Evolutionary conservation across 1,284 basidiomycete genomes (phyloP), one percentile per base, ranked within the genome.

Genomic region (Fomitiporia mediterranea): DNA sequence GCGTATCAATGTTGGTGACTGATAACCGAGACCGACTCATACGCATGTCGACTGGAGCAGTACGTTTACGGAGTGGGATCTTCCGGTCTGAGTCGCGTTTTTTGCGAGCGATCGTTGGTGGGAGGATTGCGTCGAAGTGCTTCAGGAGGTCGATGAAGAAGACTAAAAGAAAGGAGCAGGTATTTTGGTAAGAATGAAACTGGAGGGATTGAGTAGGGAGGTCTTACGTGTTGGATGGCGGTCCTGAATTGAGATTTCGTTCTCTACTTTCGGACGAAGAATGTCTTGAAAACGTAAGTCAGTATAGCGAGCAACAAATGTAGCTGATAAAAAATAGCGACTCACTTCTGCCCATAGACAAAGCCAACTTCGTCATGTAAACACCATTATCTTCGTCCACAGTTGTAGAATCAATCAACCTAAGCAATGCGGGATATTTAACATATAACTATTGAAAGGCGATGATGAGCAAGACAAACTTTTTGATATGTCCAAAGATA

Each of bases 11-110:
- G 8, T 68, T 71, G 11, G 70, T 68, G 2, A 70, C 72, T 17
- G 73, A 73, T 54, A 81, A 67, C 46, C 73, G 72, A 46, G 71
- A 73, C 32, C 91, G 78, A 63, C 82, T 88, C 69, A 91, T 78
- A 47, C 93, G 84, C 83, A 94, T 86, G 70, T 98, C 95, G 43
- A 97, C 76, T 0, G 89, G 87, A 0, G 87, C 86, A 1, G 94
- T 96, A 51, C 91, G 86, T 67, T 95, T 96, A 43, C 94, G 81
- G 21, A 84, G 68, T 4, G 91, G 93, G 53, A 89, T 76, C 57
- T 83, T 85, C 48, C 92, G 84, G 63, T 91, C 91, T 0, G 87
- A 84, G 66, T 96, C 92, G 40, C 84, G 83, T 63, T 88, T 89
- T 76, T 95, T 96, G 67, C 83, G 84, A 49, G 81, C 76, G 57